Evolutionary conservation across 208 protist genomes (phyloP).

Genomic region (Wallacemonas sp.): DNA sequence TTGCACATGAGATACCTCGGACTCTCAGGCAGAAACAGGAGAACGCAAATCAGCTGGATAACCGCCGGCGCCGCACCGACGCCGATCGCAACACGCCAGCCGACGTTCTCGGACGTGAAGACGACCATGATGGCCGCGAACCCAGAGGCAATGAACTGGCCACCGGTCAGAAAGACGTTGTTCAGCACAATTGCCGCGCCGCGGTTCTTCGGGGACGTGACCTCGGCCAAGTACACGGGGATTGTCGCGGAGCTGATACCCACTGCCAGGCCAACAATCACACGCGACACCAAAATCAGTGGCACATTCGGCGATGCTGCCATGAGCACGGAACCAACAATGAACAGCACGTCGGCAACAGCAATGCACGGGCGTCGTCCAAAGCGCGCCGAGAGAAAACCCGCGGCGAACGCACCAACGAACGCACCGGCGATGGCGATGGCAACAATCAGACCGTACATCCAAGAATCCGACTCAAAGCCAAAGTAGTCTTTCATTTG

Average conservation of each 20-base stretch:
- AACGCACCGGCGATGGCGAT: slow-evolving; percentile 86
- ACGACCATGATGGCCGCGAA: slow-evolving; percentile 73
- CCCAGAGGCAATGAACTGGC: slow-evolving; percentile 81
- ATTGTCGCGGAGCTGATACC: slow-evolving; percentile 89
- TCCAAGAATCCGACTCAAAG: slow-evolving; percentile 76
- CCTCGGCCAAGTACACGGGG: slow-evolving; percentile 91
- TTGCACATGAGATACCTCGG: slow-evolving; percentile 80
- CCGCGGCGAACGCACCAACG: slow-evolving; percentile 74
- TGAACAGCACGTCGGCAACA: slow-evolving; percentile 79
- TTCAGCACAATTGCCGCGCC: slow-evolving; percentile 89
- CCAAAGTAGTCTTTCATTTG: slow-evolving; percentile 93
- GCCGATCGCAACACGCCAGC: slow-evolving; percentile 90
- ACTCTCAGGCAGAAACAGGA: slow-evolving; percentile 87
- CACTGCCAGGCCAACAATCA: slow-evolving; percentile 86
- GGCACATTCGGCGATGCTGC: slow-evolving; percentile 61
- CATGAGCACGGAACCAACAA: slow-evolving; percentile 80
- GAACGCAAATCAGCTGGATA: slow-evolving; percentile 78
- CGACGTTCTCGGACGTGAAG: slow-evolving; percentile 70
- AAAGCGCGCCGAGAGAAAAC: slow-evolving; percentile 68
- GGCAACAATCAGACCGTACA: slow-evolving; percentile 82
- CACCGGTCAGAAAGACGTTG: slow-evolving; percentile 86
- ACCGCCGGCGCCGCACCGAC: slow-evolving; percentile 78
- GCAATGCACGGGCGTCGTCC: slow-evolving; percentile 78
- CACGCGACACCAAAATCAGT: slow-evolving; percentile 73
- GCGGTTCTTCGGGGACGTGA: slow-evolving; percentile 71